Evolutionary conservation across 371 early-diverging fungal genomes (phyloP), one percentile per base, ranked within the genome.

Genomic region (Lichtheimia ornata): DNA sequence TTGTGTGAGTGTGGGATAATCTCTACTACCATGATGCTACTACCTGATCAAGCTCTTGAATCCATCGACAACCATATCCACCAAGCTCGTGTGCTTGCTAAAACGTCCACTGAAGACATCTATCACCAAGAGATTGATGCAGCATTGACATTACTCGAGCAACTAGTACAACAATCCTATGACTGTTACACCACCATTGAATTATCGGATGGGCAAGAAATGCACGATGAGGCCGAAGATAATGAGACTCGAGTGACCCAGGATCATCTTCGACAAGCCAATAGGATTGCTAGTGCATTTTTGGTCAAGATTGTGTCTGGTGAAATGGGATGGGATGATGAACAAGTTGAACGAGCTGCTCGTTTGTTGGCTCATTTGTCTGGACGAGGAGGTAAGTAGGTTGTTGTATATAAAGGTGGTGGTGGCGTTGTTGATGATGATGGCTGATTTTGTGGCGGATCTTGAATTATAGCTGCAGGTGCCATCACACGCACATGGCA

Each of bases 401-500:
- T 28, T 28, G 17, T 22, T n/a, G 20, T 22, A 27, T 13, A 43
- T 0, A 55, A 12, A n/a, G 18, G 2, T 9, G 9, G 20, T 44
- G 28, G 11, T 18, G 43, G 17, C 45, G 28, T 44, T 7, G 22
- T 22, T 22, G 22, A 22, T 22, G 22, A 22, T 22, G 22, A 22
- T 22, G 47, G 28, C 49, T 44, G 17, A 43, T 9, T 59, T 49
- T 47, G 47, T 28, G 22, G 22, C 13, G 30, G 50, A 1, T 47
- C 5, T 47, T 22, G 17, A 59, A 53, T 50, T 53, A 61, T 44
- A 63, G 80, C 77, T 40, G 80, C 77, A 49, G 81, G 81, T 18
- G 73, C 81, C 12, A 77, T 80, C 30, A 75, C 75, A 17, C 73
- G 77, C 58, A 75, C 72, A 40, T 80, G 81, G 81, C 74, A 77